Evolutionary conservation across 768 basidiomycete genomes (phyloP).

Genomic region (Artomyces pyxidatus): DNA sequence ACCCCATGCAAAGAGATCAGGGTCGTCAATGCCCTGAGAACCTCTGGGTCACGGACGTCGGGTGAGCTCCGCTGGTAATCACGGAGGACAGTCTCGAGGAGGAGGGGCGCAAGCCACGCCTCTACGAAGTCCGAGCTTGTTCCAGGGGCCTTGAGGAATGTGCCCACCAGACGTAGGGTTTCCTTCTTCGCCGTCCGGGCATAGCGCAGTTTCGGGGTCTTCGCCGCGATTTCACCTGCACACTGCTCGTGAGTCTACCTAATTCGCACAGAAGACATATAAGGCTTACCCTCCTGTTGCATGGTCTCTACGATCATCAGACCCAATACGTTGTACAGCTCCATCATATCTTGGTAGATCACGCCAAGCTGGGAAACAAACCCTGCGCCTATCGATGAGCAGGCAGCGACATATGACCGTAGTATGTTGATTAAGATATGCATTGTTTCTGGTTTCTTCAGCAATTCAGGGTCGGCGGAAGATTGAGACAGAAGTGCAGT

Average conservation of each 20-base stretch:
- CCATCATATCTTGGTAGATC: slow-evolving; percentile 96
- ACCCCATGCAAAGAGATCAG: slow-evolving; percentile 86
- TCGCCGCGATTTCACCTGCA: slow-evolving; percentile 87
- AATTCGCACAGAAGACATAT: too few species aligned
- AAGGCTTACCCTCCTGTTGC: slow-evolving; percentile 61
- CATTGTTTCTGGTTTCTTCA: slow-evolving; percentile 87
- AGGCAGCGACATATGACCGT: slow-evolving; percentile 97
- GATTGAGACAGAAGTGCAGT: slow-evolving; percentile 96
- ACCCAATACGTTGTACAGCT: slow-evolving; percentile 94
- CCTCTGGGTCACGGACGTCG: slow-evolving; percentile 90
- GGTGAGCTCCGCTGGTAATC: slow-evolving; percentile 95
- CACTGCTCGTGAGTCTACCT: too few species aligned
- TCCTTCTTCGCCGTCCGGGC: slow-evolving; percentile 98
- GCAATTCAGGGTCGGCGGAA: slow-evolving; percentile 83
- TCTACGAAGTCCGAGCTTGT: slow-evolving; percentile 94
- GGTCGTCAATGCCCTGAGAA: slow-evolving; percentile 93
- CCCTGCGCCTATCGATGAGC: slow-evolving; percentile 93
- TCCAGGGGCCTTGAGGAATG: slow-evolving; percentile 93
- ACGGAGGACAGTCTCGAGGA: slow-evolving; percentile 92
- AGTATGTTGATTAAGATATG: slow-evolving; percentile 94
- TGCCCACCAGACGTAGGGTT: slow-evolving; percentile 94
- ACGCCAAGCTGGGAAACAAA: slow-evolving; percentile 93
- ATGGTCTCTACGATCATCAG: slow-evolving; percentile 93
- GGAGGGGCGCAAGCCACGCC: slow-evolving; percentile 83
- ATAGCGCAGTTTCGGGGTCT: slow-evolving; percentile 92